Evolutionary conservation across 768 basidiomycete genomes (phyloP).

Genomic region (Xerocomus spinulosus): DNA sequence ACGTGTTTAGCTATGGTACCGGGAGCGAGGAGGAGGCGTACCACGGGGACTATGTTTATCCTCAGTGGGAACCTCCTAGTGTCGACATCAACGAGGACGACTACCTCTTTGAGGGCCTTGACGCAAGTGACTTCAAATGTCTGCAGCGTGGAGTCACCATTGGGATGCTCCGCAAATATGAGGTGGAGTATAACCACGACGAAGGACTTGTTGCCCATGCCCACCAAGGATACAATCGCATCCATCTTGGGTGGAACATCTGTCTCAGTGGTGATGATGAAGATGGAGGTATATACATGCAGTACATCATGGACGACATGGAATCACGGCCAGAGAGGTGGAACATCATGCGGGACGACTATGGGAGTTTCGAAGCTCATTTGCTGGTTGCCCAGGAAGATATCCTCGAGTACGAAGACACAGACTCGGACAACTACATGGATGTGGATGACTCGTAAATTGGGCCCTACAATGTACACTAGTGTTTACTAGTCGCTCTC

Average conservation of each 20-base stretch:
- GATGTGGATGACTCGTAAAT: constrained; percentile 21
- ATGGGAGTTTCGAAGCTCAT: constrained; percentile 43
- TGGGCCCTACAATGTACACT: background rate
- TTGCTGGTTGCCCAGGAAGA: constrained; percentile 35
- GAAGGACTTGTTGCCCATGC: constrained; percentile 49
- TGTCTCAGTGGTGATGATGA: constrained; percentile 40
- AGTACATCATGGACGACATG: constrained; percentile 38
- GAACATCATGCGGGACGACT: constrained; percentile 30
- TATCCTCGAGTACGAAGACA: constrained; percentile 30
- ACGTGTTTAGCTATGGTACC: constrained; percentile 34
- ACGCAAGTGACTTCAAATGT: constrained; percentile 36
- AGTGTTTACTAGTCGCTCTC: background rate
- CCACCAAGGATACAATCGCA: constrained; percentile 38
- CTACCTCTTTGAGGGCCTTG: constrained; percentile 32
- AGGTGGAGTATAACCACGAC: constrained; percentile 52
- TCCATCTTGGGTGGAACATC: constrained; percentile 72
- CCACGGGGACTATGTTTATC: constrained; percentile 38
- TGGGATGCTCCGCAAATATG: constrained; percentile 53
- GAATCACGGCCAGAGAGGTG: constrained; percentile 42
- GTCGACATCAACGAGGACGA: constrained; percentile 34
- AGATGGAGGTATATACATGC: constrained; percentile 39
- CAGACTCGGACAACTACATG: constrained; percentile 40
- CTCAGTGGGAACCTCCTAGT: constrained; percentile 58
- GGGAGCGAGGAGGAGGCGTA: constrained; percentile 35
- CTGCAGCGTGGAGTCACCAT: constrained; percentile 57